A percentile compares a stretch with the other conserved stretches of the same genome.
phyloP scores from a whole-genome alignment of 192 early-diverging fungal species.

The Phycomyces blakesleeanus region DNA sequence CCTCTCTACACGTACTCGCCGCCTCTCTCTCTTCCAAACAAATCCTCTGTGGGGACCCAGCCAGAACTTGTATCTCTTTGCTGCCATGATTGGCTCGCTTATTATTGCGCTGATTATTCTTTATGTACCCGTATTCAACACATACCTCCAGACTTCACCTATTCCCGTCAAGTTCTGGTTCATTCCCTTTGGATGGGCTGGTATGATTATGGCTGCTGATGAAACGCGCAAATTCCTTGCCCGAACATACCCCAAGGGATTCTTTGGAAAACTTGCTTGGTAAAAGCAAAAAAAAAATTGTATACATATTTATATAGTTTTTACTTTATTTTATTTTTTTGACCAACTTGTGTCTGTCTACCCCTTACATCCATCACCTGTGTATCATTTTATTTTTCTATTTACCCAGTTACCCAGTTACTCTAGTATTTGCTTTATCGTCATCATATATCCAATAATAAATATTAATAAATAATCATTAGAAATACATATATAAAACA shows the following conservation, averaged over 20 bases:
- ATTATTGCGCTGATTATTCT: constrained; percentile 45
- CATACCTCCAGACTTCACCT: constrained; percentile 50
- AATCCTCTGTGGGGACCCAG: constrained; percentile 58
- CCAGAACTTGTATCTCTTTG: constrained; percentile 55
- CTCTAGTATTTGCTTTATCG: too few relatives aligned
- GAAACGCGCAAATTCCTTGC: constrained; percentile 61
- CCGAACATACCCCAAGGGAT: constrained; percentile 6
- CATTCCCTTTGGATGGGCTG: constrained; percentile 53
- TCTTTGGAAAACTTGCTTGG: constrained; percentile 22
- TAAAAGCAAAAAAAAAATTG: neutral
- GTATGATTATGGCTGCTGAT: constrained; percentile 56
- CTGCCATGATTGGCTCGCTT: constrained; percentile 47
- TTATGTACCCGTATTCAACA: constrained; percentile 55
- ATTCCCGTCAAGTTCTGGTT: constrained; percentile 66
- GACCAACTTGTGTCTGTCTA: neutral
- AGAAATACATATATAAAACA: too few relatives aligned
- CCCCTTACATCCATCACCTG: neutral
- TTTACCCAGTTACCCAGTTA: neutral
- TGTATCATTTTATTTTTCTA: neutral
- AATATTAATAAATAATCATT: too few relatives aligned
- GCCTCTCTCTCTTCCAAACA: constrained; percentile 53
- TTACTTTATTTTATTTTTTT: neutral
- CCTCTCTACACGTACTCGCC: constrained; percentile 50
- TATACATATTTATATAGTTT: neutral
- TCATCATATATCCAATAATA: too few relatives aligned